These are phyloP conservation scores for Penicillium taxi DNA, from an alignment of 495 filamentous ascomycete genomes.

Conservation along the genomic window DNA sequence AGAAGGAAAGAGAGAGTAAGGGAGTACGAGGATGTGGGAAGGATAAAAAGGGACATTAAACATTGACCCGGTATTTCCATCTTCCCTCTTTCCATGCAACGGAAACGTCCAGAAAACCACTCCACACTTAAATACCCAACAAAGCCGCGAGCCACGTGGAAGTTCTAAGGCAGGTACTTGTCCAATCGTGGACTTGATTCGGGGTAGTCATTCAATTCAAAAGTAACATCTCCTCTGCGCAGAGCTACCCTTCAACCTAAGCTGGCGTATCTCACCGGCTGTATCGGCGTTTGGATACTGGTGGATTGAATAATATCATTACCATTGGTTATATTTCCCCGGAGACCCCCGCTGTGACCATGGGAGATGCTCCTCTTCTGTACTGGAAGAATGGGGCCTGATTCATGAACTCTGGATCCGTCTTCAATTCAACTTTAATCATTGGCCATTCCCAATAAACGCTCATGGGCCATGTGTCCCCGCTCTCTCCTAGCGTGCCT, in stretches of 20 bases:
- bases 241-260: too few relatives aligned
- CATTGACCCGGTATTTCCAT: too few relatives aligned
- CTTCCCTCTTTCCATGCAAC: too few relatives aligned
- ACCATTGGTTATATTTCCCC: constrained; percentile 3
- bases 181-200: constrained; percentile 26
- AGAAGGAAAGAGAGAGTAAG: too few relatives aligned
- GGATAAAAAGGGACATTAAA: background rate
- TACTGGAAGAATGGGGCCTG: constrained; percentile 3
- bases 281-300: too few relatives aligned
- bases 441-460: constrained; percentile 3
- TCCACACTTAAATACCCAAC: background rate
- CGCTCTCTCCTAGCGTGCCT: constrained; percentile 16
- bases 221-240: too few relatives aligned
- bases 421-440: too few relatives aligned
- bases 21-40: background rate
- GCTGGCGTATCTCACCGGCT: too few relatives aligned
- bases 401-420: constrained; percentile 1
- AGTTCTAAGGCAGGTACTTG: constrained; percentile 20
- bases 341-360: constrained; percentile 4
- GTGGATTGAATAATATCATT: constrained; percentile 2
- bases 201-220: too few relatives aligned
- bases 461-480: constrained; percentile 15
- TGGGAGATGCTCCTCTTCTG: constrained; percentile 1
- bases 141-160: constrained; percentile 25
- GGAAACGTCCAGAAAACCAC: constrained; percentile 19